phyloP scores from a whole-genome alignment of 2,329 filamentous ascomycete species.

The Colletotrichum sp. region DNA sequence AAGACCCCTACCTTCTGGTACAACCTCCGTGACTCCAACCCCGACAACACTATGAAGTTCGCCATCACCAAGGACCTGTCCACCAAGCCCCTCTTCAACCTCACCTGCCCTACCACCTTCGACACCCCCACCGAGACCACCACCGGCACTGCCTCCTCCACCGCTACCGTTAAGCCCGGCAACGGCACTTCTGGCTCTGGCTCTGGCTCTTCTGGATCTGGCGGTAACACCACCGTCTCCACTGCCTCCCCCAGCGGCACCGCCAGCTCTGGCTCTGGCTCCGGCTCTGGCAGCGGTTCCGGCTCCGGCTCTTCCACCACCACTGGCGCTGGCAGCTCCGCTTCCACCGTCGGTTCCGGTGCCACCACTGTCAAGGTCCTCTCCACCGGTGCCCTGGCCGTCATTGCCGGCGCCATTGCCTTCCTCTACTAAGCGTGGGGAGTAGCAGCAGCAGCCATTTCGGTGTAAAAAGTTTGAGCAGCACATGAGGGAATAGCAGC shows the following conservation, averaged over 20 bases:
- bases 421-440: constrained; percentile 21
- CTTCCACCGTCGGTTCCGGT: constrained; percentile 5
- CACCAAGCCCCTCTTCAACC: constrained; percentile 56
- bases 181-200: constrained; percentile 23
- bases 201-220: constrained; percentile 19
- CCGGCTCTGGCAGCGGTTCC: constrained; percentile 11
- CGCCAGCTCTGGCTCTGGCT: constrained; percentile 14
- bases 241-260: constrained; percentile 18
- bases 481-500: constrained; percentile 1
- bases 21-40: constrained; percentile 65
- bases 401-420: constrained; percentile 20
- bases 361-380: constrained; percentile 9
- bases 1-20: constrained; percentile 67
- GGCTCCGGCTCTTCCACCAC: constrained; percentile 16
- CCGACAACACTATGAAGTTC: constrained; percentile 63
- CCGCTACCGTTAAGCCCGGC: constrained; percentile 16
- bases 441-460: background rate
- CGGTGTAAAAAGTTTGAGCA: background rate
- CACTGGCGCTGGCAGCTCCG: background rate
- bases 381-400: constrained; percentile 22
- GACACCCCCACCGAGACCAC: constrained; percentile 34
- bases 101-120: constrained; percentile 54
- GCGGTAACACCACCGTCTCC: constrained; percentile 22
- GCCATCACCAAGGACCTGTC: constrained; percentile 59
- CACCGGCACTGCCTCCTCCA: constrained; percentile 23